A percentile compares a stretch with the other conserved stretches of the same genome.
phyloP scores from a whole-genome alignment of 257 asterid species.

The Salvia miltiorrhiza region DNA sequence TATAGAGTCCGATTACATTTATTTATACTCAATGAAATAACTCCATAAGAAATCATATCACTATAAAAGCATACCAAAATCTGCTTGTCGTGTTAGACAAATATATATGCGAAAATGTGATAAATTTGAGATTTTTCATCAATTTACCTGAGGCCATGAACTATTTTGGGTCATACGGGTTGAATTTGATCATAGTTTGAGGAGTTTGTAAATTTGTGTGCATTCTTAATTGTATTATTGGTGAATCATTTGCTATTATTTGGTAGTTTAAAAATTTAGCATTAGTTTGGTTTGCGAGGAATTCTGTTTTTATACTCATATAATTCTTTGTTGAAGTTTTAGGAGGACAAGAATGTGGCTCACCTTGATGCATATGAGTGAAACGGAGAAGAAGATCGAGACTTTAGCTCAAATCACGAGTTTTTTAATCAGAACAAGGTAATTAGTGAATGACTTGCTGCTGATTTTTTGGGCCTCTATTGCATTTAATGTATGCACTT shows the following conservation, averaged over 20 bases:
- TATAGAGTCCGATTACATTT: no score
- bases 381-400: slow-evolving; percentile 93
- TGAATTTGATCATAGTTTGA: no score
- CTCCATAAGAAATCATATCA: no score
- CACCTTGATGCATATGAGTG: slow-evolving; percentile 91
- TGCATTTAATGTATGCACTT: slow-evolving; percentile 1
- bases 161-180: no score
- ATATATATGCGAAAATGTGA: no score
- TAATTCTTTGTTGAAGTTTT: slow-evolving; percentile 19
- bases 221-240: no score
- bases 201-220: no score
- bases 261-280: slow-evolving; percentile 2
- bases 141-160: no score
- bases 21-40: no score
- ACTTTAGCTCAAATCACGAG: slow-evolving; percentile 88
- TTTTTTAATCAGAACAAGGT: slow-evolving; percentile 91
- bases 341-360: slow-evolving; percentile 97
- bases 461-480: not conserved
- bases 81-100: no score
- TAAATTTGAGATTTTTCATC: no score
- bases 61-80: no score
- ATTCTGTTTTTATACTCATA: slow-evolving; percentile 17
- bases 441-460: slow-evolving; percentile 18
- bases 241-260: slow-evolving; percentile 3
- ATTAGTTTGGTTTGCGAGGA: slow-evolving; percentile 1